Conservation (phyloP, 2,329 filamentous ascomycete genomes). For the Xylariaceae sp. region DNA sequence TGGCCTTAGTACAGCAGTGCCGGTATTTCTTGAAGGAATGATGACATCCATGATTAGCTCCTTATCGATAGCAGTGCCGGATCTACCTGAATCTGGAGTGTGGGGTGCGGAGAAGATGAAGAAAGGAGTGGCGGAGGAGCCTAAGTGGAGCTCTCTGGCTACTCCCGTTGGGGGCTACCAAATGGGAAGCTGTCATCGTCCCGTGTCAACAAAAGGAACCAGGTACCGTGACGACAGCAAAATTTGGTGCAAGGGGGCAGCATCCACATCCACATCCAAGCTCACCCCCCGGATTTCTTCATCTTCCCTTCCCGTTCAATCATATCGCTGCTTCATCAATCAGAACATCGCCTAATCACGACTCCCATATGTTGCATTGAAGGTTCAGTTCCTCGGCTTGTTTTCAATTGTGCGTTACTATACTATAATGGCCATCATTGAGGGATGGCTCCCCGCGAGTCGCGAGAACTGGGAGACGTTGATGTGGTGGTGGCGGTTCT, state of each 20-base stretch:
- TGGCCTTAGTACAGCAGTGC: too few relatives aligned
- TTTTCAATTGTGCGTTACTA: background rate
- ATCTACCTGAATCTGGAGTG: too few relatives aligned
- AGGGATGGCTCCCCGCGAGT: constrained; percentile 64
- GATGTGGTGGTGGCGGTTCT: constrained; percentile 61
- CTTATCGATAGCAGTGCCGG: too few relatives aligned
- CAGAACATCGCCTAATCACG: background rate
- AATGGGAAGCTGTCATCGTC: background rate
- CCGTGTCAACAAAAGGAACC: background rate
- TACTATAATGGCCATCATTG: constrained; percentile 53
- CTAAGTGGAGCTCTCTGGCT: background rate
- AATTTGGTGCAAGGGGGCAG: background rate
- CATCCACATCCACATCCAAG: background rate
- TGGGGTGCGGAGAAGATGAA: too few relatives aligned
- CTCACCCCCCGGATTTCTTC: background rate
- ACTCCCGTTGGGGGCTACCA: constrained; percentile 1
- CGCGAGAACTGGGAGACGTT: constrained; percentile 63
- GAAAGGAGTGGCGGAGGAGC: too few relatives aligned
- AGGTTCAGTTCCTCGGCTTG: background rate
- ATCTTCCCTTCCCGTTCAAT: background rate
- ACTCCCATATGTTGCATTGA: background rate
- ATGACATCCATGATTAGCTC: too few relatives aligned
- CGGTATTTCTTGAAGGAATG: too few relatives aligned
- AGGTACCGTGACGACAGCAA: background rate
- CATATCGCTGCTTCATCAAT: background rate